These are phyloP conservation scores for Dothideomycetes sp. DNA, from an alignment of 2,329 filamentous ascomycete genomes.

Conservation along the genomic window DNA sequence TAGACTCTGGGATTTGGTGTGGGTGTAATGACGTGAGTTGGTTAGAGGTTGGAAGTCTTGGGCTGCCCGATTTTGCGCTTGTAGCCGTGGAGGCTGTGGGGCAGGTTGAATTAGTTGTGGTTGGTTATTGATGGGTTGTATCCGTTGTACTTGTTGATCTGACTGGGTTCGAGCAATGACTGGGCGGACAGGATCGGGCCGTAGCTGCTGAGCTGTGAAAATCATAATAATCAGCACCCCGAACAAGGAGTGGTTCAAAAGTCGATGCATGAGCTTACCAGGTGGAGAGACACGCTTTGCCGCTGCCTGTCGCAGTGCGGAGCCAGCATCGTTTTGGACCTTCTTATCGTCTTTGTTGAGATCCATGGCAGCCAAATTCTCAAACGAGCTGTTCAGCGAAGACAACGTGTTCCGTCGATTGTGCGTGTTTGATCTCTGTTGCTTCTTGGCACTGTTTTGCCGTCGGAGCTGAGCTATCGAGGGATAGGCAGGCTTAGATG, in stretches of 20 bases:
- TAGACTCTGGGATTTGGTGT: constrained; percentile 13
- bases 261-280: constrained; percentile 22
- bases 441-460: constrained; percentile 23
- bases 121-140: no score
- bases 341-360: constrained; percentile 12
- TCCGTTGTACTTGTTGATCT: constrained; percentile 6
- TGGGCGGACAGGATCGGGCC: not conserved
- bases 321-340: constrained; percentile 26
- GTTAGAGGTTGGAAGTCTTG: constrained; percentile 7
- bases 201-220: not conserved
- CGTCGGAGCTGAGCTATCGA: constrained; percentile 26
- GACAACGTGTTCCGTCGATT: constrained; percentile 16
- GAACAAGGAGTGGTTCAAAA: no score
- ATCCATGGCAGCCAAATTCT: constrained; percentile 15
- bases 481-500: constrained; percentile 27
- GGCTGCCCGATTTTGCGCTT: not conserved
- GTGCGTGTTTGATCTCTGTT: constrained; percentile 9
- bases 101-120: no score
- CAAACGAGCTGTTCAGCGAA: constrained; percentile 15
- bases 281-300: constrained; percentile 27
- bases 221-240: no score
- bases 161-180: not conserved
- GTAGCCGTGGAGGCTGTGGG: constrained; percentile 8
- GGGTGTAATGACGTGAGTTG: constrained; percentile 1
- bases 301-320: constrained; percentile 33